phyloP scores from a whole-genome alignment of 208 protist genomes.

The Crithidia fasciculata region DNA sequence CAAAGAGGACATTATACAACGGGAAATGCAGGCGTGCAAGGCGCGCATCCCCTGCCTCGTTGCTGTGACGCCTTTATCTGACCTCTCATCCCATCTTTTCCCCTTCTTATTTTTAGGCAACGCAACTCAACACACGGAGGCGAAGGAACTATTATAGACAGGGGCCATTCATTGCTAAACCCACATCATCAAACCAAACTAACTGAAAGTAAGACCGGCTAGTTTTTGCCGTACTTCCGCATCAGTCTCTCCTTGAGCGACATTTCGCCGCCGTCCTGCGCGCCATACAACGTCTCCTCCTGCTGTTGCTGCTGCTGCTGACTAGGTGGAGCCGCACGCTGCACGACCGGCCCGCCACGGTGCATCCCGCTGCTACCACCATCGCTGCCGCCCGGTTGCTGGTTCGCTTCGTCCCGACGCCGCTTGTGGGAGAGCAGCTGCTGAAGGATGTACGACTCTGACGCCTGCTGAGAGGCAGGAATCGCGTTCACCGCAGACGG shows the following conservation, averaged over 20 bases:
- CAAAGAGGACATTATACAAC: too few relatives aligned
- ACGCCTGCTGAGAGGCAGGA: conserved; percentile 17
- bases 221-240: conserved; percentile 49
- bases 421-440: conserved; percentile 72
- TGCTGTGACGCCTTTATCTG: too few relatives aligned
- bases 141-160: too few relatives aligned
- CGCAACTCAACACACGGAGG: too few relatives aligned
- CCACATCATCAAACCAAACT: not conserved
- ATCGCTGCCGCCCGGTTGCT: not conserved
- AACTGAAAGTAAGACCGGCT: not conserved
- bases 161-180: too few relatives aligned
- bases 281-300: not conserved
- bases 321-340: too few relatives aligned
- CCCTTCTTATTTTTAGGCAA: too few relatives aligned
- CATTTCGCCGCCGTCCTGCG: conserved; percentile 6
- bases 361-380: too few relatives aligned
- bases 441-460: conserved; percentile 71
- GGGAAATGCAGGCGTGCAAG: too few relatives aligned
- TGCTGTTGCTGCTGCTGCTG: conserved; percentile 3
- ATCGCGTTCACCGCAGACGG: not conserved
- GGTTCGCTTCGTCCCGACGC: conserved; percentile 42
- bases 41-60: too few relatives aligned
- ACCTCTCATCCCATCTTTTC: too few relatives aligned
- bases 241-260: conserved; percentile 70
- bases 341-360: too few relatives aligned